Conservation (phyloP, 306 rosid species). For the Ormosia semicastrata region DNA sequence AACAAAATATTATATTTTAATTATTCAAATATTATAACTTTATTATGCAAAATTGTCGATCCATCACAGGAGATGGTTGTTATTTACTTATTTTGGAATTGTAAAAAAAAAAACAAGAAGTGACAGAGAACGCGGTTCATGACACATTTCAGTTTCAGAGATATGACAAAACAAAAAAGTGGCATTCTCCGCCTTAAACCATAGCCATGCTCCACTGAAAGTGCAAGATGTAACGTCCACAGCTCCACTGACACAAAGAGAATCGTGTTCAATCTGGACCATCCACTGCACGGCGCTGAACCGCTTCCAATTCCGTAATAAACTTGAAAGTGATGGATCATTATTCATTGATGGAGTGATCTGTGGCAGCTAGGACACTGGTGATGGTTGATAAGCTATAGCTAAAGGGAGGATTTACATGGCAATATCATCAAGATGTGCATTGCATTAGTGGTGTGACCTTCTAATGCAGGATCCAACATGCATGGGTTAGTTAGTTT, state of each 20-base stretch:
- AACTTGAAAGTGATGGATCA: slow-evolving; percentile 19
- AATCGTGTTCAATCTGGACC: slow-evolving; percentile 26
- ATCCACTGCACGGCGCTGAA: not conserved
- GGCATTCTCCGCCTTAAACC: not conserved
- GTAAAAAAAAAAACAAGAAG: not conserved
- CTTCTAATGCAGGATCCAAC: not conserved
- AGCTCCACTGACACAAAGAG: not conserved
- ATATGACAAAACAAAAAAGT: not conserved
- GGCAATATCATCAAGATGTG: not conserved
- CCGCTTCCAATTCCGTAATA: not conserved
- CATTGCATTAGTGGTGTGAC: not conserved
- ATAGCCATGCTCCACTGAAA: slow-evolving; percentile 13
- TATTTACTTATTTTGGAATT: too few species aligned
- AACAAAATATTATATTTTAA: too few species aligned
- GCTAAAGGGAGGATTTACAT: too few species aligned
- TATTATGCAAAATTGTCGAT: too few species aligned
- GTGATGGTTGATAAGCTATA: not conserved
- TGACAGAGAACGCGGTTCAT: not conserved
- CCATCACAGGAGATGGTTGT: too few species aligned
- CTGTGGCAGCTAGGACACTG: not conserved
- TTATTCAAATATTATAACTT: too few species aligned
- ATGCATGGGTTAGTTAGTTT: not conserved
- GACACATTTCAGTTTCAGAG: not conserved
- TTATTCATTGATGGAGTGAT: not conserved
- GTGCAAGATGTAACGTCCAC: slow-evolving; percentile 2